Evolutionary conservation across 371 early-diverging fungal species (phyloP).

Genomic region (Syncephalastrum racemosum): DNA sequence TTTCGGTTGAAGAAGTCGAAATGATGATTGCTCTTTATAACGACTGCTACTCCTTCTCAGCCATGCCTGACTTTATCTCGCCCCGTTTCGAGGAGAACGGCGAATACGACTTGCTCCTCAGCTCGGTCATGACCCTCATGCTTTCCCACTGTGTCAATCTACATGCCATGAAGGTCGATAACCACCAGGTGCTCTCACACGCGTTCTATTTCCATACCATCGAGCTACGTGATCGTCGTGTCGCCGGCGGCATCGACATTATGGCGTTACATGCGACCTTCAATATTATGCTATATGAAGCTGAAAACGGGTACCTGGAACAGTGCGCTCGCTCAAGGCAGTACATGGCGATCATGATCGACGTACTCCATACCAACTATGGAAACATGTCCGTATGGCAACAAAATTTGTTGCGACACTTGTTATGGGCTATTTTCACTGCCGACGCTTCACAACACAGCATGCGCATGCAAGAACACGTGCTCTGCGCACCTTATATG

Average conservation of each 20-base stretch:
- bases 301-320: slow-evolving; percentile 22
- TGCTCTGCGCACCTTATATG: slow-evolving; percentile 22
- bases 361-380: slow-evolving; percentile 22
- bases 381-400: slow-evolving; percentile 27
- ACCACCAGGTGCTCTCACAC: slow-evolving; percentile 19
- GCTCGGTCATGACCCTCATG: slow-evolving; percentile 23
- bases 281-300: slow-evolving; percentile 26
- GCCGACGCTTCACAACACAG: slow-evolving; percentile 20
- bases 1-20: slow-evolving; percentile 22
- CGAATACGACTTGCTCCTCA: slow-evolving; percentile 20
- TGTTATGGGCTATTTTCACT: slow-evolving; percentile 27
- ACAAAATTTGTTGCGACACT: slow-evolving; percentile 23
- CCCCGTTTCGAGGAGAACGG: slow-evolving; percentile 21
- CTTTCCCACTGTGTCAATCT: slow-evolving; percentile 24
- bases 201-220: slow-evolving; percentile 23
- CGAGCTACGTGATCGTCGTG: slow-evolving; percentile 12
- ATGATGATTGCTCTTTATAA: slow-evolving; percentile 28
- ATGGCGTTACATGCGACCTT: slow-evolving; percentile 24
- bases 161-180: slow-evolving; percentile 23
- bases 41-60: slow-evolving; percentile 27
- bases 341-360: slow-evolving; percentile 27
- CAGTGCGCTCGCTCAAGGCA: slow-evolving; percentile 19
- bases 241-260: slow-evolving; percentile 17
- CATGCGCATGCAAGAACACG: slow-evolving; percentile 23
- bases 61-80: slow-evolving; percentile 25